Evolutionary conservation across 1,284 basidiomycete species (phyloP).

Genomic region (Abortiporus biennis): DNA sequence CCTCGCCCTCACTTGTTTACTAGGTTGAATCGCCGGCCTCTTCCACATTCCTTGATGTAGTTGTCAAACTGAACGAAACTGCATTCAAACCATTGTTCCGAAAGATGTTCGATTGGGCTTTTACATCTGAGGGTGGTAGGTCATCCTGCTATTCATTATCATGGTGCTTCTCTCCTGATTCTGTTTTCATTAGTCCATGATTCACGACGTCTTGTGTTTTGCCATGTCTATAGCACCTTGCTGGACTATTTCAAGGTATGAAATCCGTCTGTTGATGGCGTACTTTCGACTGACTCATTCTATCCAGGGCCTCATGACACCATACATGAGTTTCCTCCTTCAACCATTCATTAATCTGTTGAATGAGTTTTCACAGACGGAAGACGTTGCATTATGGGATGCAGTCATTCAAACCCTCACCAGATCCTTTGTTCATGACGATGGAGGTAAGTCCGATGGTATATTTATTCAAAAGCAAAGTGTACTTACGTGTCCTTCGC

Average conservation of each 20-base stretch:
- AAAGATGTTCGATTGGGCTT: conserved; percentile 94
- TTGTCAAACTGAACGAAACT: conserved; percentile 91
- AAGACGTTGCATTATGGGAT: conserved; percentile 52
- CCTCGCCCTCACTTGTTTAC: not conserved
- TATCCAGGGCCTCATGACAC: conserved; percentile 76
- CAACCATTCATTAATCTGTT: conserved; percentile 67
- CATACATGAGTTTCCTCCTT: conserved; percentile 79
- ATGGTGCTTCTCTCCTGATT: not conserved
- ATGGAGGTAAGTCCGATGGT: conserved; percentile 54
- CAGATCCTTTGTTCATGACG: conserved; percentile 74
- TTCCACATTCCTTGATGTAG: conserved; percentile 80
- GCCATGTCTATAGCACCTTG: conserved; percentile 64
- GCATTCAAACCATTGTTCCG: conserved; percentile 92
- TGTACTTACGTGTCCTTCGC: not conserved
- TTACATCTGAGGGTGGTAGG: conserved; percentile 51
- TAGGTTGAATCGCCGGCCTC: conserved; percentile 56
- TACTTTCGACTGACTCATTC: conserved; percentile 1
- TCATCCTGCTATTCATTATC: conserved; percentile 6
- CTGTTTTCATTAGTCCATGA: conserved; percentile 17
- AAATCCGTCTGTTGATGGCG: too few species aligned
- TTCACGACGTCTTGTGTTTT: conserved; percentile 62
- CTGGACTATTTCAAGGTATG: conserved; percentile 82
- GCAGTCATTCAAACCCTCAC: conserved; percentile 59
- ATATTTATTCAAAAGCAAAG: not conserved
- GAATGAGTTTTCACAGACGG: conserved; percentile 35